Evolutionary conservation across 305 asterid genomes (phyloP), one percentile per base, ranked within the genome.

Genomic region (Rubia tinctorum): DNA sequence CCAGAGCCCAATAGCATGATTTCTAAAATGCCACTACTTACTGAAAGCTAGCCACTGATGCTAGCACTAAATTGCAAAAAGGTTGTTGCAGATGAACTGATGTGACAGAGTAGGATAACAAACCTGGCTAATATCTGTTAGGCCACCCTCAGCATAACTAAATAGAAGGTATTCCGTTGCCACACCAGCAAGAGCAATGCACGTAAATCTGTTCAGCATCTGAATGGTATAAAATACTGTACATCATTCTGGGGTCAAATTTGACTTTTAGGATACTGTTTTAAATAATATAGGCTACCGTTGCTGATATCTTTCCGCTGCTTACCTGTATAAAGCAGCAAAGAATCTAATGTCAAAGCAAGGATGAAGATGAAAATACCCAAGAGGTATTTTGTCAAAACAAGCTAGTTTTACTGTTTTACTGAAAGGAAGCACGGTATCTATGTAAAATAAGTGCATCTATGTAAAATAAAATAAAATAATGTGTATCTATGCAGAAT

Each of bases 151-250:
- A 45, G 98, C 95, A 76, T 83, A 76, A 61, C 97, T 95, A 40
- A 83, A 91, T 66, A 89, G 89, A 66, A 94, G 89, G 84, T 94
- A 94, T 84, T 94, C 98, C 1, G 99, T 88, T 61, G 88, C 97
- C 77, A 94, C 95, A 39, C 99, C 99, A 18, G 99, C 98, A 77
- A 94, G 86, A 45, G 99, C 97, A 58, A 91, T 88, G 66, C 99
- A 94, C 9, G 98, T 83, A 85, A 94, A 94, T 77, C 78, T 88
- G 90, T 94, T 90, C 78, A 91, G 88, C 75, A 91, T 91, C 98
- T 94, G 90, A 73, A 72, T 69, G 63, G 51, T 5, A 42, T 27
- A n/a, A 78, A 27, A 63, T 63, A 55, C 9, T 66, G 61, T 34
- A n/a, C 40, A 61, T 17, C 17, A 25, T 44, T 15, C 27, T 25